Conservation (phyloP, 164 flowering plant genomes). For the Echeveria elegans region DNA sequence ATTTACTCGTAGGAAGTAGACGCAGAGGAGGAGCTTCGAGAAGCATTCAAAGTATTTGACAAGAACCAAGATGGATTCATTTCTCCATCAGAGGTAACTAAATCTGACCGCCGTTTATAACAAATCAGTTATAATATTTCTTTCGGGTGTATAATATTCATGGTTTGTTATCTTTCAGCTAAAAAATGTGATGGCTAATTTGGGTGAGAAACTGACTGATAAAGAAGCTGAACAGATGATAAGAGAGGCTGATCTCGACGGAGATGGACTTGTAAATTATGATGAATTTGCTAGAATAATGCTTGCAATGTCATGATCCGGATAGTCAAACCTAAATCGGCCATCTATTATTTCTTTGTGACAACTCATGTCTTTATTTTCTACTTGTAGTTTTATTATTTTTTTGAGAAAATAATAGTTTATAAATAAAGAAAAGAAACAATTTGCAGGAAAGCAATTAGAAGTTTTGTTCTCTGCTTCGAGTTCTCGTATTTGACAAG, state of each 20-base stretch:
- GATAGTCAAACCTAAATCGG: neutral
- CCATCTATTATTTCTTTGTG: neutral
- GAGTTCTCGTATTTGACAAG: neutral
- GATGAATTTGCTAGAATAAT: constrained; percentile 46
- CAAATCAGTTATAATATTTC: no score
- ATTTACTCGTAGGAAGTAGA: constrained; percentile 29
- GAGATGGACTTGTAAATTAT: constrained; percentile 45
- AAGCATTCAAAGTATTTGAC: constrained; percentile 56
- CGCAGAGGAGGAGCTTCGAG: constrained; percentile 42
- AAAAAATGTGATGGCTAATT: constrained; percentile 34
- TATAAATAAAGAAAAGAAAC: neutral
- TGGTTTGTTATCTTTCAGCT: constrained; percentile 27
- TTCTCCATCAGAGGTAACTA: constrained; percentile 38
- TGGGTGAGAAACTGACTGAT: constrained; percentile 39
- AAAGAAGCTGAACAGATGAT: constrained; percentile 45
- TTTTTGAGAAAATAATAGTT: neutral
- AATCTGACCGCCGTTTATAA: neutral
- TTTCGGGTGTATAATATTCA: no score
- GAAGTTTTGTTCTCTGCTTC: neutral
- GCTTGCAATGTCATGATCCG: constrained; percentile 16
- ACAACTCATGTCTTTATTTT: neutral
- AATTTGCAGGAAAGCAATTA: neutral
- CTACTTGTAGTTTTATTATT: neutral
- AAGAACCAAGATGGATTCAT: constrained; percentile 49
- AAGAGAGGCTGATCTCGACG: constrained; percentile 42